Conservation (phyloP, 1,139 yeast species). For the Maudiozyma humilis region DNA sequence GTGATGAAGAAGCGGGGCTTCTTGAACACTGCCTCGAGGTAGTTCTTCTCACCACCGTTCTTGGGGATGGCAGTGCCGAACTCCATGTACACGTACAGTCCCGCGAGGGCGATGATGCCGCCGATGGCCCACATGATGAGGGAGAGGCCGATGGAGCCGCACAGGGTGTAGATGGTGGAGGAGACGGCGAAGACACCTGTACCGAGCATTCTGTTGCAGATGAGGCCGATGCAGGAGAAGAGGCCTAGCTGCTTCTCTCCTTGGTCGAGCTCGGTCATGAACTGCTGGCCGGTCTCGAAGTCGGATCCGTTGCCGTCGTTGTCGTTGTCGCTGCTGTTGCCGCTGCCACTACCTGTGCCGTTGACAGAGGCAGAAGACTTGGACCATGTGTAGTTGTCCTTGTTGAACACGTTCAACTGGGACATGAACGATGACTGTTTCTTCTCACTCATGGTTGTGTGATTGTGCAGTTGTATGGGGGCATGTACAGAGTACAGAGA, state of each 20-base stretch:
- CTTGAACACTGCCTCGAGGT: slow-evolving; percentile 61
- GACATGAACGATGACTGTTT: slow-evolving; percentile 18
- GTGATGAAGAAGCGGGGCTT: slow-evolving; percentile 64
- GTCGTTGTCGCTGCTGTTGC: slow-evolving; percentile 19
- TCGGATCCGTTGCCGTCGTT: slow-evolving; percentile 15
- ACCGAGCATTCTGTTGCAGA: slow-evolving; percentile 76
- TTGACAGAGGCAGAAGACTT: slow-evolving; percentile 5
- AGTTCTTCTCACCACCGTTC: slow-evolving; percentile 85
- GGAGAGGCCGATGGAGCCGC: slow-evolving; percentile 69
- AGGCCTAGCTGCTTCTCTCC: slow-evolving; percentile 55
- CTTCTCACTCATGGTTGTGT: not conserved
- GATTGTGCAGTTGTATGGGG: no score
- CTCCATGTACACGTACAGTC: slow-evolving; percentile 72
- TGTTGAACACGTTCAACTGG: slow-evolving; percentile 26
- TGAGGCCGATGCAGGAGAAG: slow-evolving; percentile 57
- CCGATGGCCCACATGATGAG: slow-evolving; percentile 74
- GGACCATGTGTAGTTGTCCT: slow-evolving; percentile 19
- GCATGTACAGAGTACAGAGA: no score
- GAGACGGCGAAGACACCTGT: slow-evolving; percentile 85
- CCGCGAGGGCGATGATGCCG: slow-evolving; percentile 62
- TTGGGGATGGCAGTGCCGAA: slow-evolving; percentile 78
- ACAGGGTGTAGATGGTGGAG: slow-evolving; percentile 56
- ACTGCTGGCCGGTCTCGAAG: slow-evolving; percentile 26
- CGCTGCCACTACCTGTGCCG: slow-evolving; percentile 13
- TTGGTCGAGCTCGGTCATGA: slow-evolving; percentile 38